A percentile compares a stretch with the other conserved stretches of the same genome.
These are phyloP conservation scores for Tylopilus sp. DNA, from an alignment of 1,284 basidiomycete species.

Conservation along the genomic window DNA sequence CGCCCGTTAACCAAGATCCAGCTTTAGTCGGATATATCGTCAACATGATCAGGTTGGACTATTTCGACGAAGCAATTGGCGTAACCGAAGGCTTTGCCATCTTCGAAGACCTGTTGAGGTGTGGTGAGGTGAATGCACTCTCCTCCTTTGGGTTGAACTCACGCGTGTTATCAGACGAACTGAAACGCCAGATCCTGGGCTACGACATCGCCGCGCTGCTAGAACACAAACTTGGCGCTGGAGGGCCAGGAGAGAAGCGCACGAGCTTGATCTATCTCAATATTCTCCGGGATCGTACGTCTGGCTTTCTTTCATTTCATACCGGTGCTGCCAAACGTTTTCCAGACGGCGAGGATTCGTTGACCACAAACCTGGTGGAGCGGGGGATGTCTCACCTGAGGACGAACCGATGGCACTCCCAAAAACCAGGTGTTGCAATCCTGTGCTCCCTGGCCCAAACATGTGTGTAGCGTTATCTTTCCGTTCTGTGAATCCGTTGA, in stretches of 20 bases:
- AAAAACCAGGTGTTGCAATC: conserved; percentile 6
- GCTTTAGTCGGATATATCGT: conserved; percentile 4
- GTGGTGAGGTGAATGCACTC: not conserved
- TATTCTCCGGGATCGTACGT: conserved; percentile 5
- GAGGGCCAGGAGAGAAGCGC: conserved; percentile 5
- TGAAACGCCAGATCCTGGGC: conserved; percentile 3
- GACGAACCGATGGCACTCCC: conserved; percentile 1
- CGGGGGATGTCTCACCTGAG: conserved; percentile 5
- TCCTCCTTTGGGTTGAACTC: not conserved
- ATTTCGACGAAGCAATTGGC: conserved; percentile 8
- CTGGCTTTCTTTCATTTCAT: not conserved
- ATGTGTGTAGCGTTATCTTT: not conserved
- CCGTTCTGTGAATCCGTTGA: not conserved
- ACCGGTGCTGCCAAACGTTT: not conserved
- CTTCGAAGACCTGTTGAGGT: conserved; percentile 6
- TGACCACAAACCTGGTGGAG: conserved; percentile 3
- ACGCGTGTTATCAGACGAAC: not conserved
- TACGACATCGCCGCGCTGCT: conserved; percentile 5
- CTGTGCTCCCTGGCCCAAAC: conserved; percentile 8
- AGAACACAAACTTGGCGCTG: conserved; percentile 3
- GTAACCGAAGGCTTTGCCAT: conserved; percentile 4
- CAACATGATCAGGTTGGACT: conserved; percentile 7
- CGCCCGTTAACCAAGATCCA: not conserved
- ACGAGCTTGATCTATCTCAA: conserved; percentile 7
- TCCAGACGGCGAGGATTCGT: conserved; percentile 3